Evolutionary conservation across 495 filamentous ascomycete species (phyloP).

Genomic region (Neurospora sp.): DNA sequence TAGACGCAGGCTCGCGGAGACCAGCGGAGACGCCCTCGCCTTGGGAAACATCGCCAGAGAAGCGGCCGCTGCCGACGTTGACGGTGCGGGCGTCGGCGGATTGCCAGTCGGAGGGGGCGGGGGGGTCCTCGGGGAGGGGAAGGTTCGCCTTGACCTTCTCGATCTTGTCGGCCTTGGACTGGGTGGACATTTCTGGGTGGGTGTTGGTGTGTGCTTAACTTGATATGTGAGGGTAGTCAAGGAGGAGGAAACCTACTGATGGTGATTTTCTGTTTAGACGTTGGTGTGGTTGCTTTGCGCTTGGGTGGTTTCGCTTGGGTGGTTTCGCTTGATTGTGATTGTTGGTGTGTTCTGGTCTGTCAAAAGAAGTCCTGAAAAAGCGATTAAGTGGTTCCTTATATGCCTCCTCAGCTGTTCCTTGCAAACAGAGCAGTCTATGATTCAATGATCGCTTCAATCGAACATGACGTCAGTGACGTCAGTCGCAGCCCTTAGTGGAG

Average conservation of each 20-base stretch:
- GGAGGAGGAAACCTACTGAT: background rate
- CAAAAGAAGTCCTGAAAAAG: background rate
- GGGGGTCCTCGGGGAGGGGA: slow-evolving; percentile 69
- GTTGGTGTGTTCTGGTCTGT: background rate
- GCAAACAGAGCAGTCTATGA: background rate
- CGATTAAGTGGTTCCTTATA: background rate
- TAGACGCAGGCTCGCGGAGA: slow-evolving; percentile 54
- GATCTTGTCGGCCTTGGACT: slow-evolving; percentile 53
- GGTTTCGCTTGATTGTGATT: background rate
- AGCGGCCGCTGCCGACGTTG: slow-evolving; percentile 54
- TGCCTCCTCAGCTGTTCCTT: background rate
- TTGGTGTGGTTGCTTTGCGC: background rate
- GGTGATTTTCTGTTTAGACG: background rate
- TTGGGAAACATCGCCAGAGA: slow-evolving; percentile 40
- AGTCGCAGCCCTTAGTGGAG: background rate
- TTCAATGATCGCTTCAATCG: background rate
- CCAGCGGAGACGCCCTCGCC: slow-evolving; percentile 41
- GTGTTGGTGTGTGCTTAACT: background rate
- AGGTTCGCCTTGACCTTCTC: slow-evolving; percentile 58
- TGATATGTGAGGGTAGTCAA: background rate
- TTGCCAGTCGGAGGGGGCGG: slow-evolving; percentile 61
- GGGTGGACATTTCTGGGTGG: slow-evolving; percentile 16
- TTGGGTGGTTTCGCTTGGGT: too few relatives aligned
- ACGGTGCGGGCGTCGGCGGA: slow-evolving; percentile 56
- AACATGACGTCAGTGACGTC: background rate